Base-by-base conservation (phyloP, 73 alveolate genomes). In the Uronychia setigera region DNA sequence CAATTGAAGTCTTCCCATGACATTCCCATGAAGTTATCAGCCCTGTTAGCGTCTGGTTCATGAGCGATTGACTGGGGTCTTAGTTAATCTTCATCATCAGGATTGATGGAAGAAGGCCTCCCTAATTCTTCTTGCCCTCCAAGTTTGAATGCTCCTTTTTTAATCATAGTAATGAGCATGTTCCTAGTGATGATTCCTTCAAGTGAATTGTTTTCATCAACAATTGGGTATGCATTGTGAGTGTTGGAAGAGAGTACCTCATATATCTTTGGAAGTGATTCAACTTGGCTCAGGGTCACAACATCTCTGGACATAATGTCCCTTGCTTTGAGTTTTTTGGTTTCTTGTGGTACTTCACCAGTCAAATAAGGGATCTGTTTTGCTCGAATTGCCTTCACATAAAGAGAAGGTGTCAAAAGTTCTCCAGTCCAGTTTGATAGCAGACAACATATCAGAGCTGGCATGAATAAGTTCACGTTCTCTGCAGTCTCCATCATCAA, bases 401-500 rank as follows among this genome's bases (percentile, higher is more conserved):
- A 93, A 0, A 93, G 81, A 34, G 92, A 83, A 9, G 85, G 84
- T 33, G 82, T 90, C 79, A 90, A 93, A 0, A 88, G 27, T 31
- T 92, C 87, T 1, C 96, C 97, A 26, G 91, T 87, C 5, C 93
- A 81, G 35, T 77, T 80, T 0, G 97, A 83, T 25, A 88, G 33
- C 76, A 90, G 34, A 34, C 85, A 80, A 1, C 96, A 90, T 1
- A 92, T 84, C 29, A 93, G 80, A 11, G 91, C 79, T 11, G 97
- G 97, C 35, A 93, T 58, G 80, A 83, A 86, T 58, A 82, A 79
- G 58, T 87, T 83, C 14, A 91, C 91, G 78, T 91, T 86, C 35
- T 93, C 94, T 0, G 97, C 85, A 1, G 97, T 93, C 81, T 93
- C 97, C 29, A 90, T 85, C 94, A 93, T 79, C 14, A 93, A 88